phyloP scores from a whole-genome alignment of 345 rosid genomes.

The Acer campestre region DNA sequence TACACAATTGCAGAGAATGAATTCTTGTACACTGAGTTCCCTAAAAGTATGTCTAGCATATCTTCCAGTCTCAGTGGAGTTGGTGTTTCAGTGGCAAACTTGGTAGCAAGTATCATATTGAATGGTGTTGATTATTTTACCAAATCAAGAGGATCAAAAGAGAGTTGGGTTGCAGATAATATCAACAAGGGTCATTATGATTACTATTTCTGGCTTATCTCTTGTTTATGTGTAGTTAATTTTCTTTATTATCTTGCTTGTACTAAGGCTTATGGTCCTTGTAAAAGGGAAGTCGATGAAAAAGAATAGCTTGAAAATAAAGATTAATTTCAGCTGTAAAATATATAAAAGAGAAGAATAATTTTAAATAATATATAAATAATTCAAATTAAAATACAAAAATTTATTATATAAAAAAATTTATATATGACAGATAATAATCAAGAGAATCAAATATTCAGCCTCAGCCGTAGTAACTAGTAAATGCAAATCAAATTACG shows the following conservation, averaged over 20 bases:
- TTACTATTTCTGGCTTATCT: slow-evolving; percentile 25
- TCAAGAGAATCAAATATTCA: no score
- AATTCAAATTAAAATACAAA: no score
- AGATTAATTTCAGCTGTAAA: no score
- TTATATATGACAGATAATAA: no score
- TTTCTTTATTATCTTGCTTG: slow-evolving; percentile 21
- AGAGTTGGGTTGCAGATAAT: slow-evolving; percentile 28
- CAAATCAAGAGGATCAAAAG: background rate
- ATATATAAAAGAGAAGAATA: no score
- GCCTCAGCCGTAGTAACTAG: no score
- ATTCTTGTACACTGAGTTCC: slow-evolving; percentile 29
- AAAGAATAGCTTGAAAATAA: no score
- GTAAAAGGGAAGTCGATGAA: slow-evolving; percentile 12
- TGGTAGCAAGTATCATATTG: slow-evolving; percentile 16
- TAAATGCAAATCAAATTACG: no score
- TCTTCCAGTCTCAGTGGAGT: slow-evolving; percentile 12
- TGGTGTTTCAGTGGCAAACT: slow-evolving; percentile 12
- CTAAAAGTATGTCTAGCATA: slow-evolving; percentile 30
- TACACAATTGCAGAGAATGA: slow-evolving; percentile 27
- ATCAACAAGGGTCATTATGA: slow-evolving; percentile 28
- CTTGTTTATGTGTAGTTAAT: slow-evolving; percentile 6
- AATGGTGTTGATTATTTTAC: slow-evolving; percentile 15
- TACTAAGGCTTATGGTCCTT: slow-evolving; percentile 28
- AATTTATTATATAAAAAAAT: no score
- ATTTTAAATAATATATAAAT: no score